phyloP scores from a whole-genome alignment of 768 basidiomycete species.

The Rubroboletus pulcherrimus region DNA sequence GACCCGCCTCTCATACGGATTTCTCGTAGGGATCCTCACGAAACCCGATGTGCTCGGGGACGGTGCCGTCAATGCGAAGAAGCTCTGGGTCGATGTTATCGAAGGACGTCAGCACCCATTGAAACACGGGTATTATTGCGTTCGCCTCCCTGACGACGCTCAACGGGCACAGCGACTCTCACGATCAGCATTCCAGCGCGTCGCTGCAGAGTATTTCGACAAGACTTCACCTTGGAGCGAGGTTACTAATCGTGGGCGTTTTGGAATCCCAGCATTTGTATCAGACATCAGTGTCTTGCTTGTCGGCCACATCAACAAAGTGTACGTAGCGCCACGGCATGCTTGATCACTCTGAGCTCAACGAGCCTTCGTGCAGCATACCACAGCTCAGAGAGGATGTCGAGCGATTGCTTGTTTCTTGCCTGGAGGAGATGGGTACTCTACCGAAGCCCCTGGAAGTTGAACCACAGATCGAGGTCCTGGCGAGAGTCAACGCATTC shows the following conservation, averaged over 20 bases:
- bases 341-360: neutral
- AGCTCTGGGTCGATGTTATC: constrained; percentile 50
- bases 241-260: constrained; percentile 42
- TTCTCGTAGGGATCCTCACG: constrained; percentile 55
- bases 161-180: constrained; percentile 42
- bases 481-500: constrained; percentile 42
- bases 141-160: constrained; percentile 59
- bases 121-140: constrained; percentile 61
- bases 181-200: constrained; percentile 34
- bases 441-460: constrained; percentile 39
- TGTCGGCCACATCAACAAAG: constrained; percentile 46
- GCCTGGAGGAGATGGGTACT: constrained; percentile 29
- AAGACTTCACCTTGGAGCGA: constrained; percentile 50
- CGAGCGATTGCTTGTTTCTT: constrained; percentile 36
- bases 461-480: constrained; percentile 46
- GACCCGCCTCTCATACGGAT: neutral
- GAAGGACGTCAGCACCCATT: constrained; percentile 45
- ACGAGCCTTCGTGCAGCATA: constrained; percentile 34
- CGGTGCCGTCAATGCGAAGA: constrained; percentile 40
- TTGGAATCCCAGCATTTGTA: constrained; percentile 55
- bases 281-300: constrained; percentile 49
- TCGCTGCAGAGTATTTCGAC: constrained; percentile 45
- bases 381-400: constrained; percentile 43
- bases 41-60: constrained; percentile 57
- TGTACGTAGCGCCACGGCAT: constrained; percentile 36